Percentiles rank a stretch among this genome's conserved stretches.
Conservation (phyloP, 371 early-diverging fungal genomes). For the Mucor ambiguus region DNA sequence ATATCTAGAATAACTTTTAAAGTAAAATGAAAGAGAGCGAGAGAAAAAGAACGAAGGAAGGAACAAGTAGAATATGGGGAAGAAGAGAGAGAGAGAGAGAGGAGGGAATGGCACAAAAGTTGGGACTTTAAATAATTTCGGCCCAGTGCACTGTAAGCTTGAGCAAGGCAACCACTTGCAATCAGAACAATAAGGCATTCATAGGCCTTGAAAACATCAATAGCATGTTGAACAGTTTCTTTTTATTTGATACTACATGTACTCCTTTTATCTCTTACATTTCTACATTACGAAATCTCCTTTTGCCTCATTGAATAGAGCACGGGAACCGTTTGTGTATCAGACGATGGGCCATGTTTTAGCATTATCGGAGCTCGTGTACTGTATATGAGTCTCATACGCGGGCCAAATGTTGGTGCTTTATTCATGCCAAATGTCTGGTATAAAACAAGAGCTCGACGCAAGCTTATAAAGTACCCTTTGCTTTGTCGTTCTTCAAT, state of each 20-base stretch:
- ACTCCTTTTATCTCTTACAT: not conserved
- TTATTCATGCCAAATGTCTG: not conserved
- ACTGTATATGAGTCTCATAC: not conserved
- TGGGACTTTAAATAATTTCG: constrained; percentile 7
- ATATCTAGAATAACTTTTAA: not conserved
- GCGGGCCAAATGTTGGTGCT: not conserved
- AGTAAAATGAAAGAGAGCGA: not conserved
- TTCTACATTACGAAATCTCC: not conserved
- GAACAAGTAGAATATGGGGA: not conserved
- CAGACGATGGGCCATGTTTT: not conserved
- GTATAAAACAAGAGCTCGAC: not conserved
- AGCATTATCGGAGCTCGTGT: not conserved
- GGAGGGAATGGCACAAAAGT: not conserved
- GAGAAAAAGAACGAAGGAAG: not conserved
- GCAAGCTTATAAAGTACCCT: not conserved
- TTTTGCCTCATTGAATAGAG: not conserved
- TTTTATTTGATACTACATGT: not conserved
- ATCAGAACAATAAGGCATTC: not conserved
- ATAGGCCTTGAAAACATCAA: not conserved
- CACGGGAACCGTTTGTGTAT: constrained; percentile 4
- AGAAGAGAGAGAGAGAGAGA: not conserved
- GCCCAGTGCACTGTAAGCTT: not conserved
- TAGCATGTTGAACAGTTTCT: not conserved
- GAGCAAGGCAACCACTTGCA: not conserved
- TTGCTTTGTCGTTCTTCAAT: not conserved